These are phyloP conservation scores for Gynochthodes officinalis DNA, from an alignment of 257 asterid species.

Conservation along the genomic window DNA sequence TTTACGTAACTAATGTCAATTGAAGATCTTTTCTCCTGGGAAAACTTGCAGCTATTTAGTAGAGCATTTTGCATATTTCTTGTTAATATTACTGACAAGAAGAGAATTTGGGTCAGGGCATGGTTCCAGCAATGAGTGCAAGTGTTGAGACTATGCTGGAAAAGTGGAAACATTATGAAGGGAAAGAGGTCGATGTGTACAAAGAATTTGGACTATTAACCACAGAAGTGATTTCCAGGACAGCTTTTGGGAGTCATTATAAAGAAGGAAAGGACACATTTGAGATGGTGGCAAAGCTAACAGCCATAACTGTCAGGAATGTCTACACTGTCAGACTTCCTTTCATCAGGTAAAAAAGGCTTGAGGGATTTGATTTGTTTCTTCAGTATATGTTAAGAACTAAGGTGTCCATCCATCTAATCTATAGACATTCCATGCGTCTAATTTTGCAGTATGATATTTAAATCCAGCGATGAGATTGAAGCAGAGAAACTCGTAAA, in stretches of 20 bases:
- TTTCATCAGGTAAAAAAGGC: constrained; percentile 29
- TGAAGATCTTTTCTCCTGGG: too few relatives aligned
- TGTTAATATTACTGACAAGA: too few relatives aligned
- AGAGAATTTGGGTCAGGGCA: too few relatives aligned
- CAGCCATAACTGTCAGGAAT: constrained; percentile 37
- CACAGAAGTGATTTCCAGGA: constrained; percentile 57
- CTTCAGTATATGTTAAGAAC: too few relatives aligned
- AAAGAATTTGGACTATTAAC: constrained; percentile 50
- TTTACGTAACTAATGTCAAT: background rate
- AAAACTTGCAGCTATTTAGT: background rate
- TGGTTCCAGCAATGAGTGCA: constrained; percentile 49
- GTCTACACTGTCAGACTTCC: constrained; percentile 41
- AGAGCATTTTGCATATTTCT: background rate
- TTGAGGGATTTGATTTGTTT: background rate
- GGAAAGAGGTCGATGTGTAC: constrained; percentile 53
- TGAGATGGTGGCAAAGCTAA: constrained; percentile 45
- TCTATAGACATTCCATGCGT: constrained; percentile 15
- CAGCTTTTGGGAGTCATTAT: constrained; percentile 65
- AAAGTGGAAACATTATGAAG: constrained; percentile 38
- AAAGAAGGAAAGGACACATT: constrained; percentile 57
- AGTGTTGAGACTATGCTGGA: constrained; percentile 53
- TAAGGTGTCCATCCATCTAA: too few relatives aligned
- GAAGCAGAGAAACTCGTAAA: constrained; percentile 51
- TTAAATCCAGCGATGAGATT: constrained; percentile 47
- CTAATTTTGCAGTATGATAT: constrained; percentile 29